phyloP scores from a whole-genome alignment of 1,284 basidiomycete species.

The Leucoagaricus sp. region DNA sequence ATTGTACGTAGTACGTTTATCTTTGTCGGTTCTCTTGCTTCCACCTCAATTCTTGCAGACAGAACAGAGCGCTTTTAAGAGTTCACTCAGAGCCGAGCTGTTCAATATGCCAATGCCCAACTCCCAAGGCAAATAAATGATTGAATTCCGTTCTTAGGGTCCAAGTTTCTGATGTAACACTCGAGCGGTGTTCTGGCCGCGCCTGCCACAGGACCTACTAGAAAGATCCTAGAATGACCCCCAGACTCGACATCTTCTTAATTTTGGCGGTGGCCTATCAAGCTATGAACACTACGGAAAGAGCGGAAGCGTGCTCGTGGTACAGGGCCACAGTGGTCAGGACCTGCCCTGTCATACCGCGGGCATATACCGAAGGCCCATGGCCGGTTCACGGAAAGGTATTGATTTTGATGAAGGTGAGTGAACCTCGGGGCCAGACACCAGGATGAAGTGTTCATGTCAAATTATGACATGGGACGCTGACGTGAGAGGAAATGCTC shows the following conservation, averaged over 20 bases:
- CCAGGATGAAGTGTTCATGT: not conserved
- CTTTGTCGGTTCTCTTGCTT: not conserved
- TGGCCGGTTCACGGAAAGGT: not conserved
- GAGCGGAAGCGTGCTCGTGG: too few species aligned
- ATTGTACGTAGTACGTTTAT: not conserved
- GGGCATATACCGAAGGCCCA: not conserved
- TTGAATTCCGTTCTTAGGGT: not conserved
- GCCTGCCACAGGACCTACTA: not conserved
- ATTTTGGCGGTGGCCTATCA: not conserved
- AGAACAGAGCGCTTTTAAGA: not conserved
- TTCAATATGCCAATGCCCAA: not conserved
- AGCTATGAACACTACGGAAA: not conserved
- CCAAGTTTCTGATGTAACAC: not conserved
- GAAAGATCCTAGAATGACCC: not conserved
- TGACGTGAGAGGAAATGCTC: slow-evolving; percentile 8
- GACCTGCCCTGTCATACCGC: not conserved
- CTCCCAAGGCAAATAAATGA: not conserved
- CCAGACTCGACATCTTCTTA: too few species aligned
- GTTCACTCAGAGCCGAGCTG: not conserved
- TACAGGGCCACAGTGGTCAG: not conserved
- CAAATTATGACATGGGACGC: slow-evolving; percentile 5
- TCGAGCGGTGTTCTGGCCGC: not conserved
- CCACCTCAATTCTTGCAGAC: not conserved
- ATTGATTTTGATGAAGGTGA: not conserved
- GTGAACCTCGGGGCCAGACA: not conserved